Conservation (phyloP, 345 rosid species). For the Turritis glabra region DNA sequence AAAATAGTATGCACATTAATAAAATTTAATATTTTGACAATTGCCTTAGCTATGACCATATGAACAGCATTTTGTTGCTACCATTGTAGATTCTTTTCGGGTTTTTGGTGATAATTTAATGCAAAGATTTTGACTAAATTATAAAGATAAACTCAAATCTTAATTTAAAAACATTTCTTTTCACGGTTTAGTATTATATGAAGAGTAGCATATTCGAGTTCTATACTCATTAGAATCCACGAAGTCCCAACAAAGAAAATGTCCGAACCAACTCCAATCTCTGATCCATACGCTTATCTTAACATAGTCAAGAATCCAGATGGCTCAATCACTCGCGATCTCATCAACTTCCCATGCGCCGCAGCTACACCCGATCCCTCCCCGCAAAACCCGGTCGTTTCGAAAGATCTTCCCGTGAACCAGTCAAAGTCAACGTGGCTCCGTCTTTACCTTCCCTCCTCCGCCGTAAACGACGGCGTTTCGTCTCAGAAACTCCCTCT, state of each 20-base stretch:
- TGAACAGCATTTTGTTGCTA: no score
- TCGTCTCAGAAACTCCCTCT: conserved; percentile 49
- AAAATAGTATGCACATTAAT: background rate
- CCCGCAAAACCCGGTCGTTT: conserved; percentile 23
- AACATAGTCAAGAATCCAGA: conserved; percentile 38
- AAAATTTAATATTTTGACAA: background rate
- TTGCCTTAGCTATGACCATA: background rate
- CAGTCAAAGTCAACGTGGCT: conserved; percentile 26
- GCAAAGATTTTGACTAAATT: no score
- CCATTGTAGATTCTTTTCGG: background rate
- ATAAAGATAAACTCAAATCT: no score
- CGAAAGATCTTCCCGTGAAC: conserved; percentile 34
- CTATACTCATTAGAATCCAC: background rate
- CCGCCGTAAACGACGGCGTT: background rate
- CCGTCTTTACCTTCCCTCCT: conserved; percentile 32
- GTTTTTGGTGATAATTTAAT: background rate
- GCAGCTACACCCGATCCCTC: conserved; percentile 30
- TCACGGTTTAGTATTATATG: background rate
- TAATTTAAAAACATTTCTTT: background rate
- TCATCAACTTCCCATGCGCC: background rate
- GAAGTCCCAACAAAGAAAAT: background rate
- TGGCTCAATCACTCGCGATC: conserved; percentile 42
- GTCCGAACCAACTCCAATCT: conserved; percentile 24
- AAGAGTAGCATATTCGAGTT: background rate
- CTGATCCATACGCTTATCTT: conserved; percentile 40